Base-by-base conservation (phyloP, 2,329 filamentous ascomycete genomes). In the Didymella segeticola region DNA sequence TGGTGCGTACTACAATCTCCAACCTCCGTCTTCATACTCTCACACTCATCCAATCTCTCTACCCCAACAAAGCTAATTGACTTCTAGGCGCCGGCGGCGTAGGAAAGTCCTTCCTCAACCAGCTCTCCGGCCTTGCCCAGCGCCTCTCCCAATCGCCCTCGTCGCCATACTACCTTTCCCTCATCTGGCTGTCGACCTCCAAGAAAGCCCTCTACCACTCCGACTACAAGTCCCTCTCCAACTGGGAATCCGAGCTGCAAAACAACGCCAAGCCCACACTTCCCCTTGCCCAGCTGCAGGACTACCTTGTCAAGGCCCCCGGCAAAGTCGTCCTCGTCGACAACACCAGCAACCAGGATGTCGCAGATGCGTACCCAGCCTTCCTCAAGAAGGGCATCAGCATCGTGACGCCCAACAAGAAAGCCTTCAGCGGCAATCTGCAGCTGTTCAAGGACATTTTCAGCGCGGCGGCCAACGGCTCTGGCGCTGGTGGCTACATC, bases 351-450 rank as follows among this genome's bases (percentile, higher is more conserved):
- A 93, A 91, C 64, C 89, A 93, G 67, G 87, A 89, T 60, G 83
- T 99, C 25, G 95, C 93, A 42, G 85, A 90, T 57, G 79, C 85
- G 25, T 99, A 99, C 76, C 93, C 95, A 1, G 75, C 83, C 39
- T 90, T 96, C 75, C 80, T 99, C 57, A 83, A 85, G 68, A 85
- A 86, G 60, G 93, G 93, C 11, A 88, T 99, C 75, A 93, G 87
- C 76, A 86, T 99, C 66, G 91, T 98, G 23, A 99, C 95, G 1
- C 93, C 95, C 36, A 99, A 98, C 83, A 99, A 99, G 82, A 99
- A 99, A 79, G 93, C 90, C 12, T 99, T 99, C 78, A 96, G 91
- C 0, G 87, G 89, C 53, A 86, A 85, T 38, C 87, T 90, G 68
- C 81, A 86, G 64, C 80, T 96, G 50, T 99, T 93, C 93, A 84